Evolutionary conservation across 2,329 filamentous ascomycete genomes (phyloP).

Genomic region (Ceratocystiopsis sp.): DNA sequence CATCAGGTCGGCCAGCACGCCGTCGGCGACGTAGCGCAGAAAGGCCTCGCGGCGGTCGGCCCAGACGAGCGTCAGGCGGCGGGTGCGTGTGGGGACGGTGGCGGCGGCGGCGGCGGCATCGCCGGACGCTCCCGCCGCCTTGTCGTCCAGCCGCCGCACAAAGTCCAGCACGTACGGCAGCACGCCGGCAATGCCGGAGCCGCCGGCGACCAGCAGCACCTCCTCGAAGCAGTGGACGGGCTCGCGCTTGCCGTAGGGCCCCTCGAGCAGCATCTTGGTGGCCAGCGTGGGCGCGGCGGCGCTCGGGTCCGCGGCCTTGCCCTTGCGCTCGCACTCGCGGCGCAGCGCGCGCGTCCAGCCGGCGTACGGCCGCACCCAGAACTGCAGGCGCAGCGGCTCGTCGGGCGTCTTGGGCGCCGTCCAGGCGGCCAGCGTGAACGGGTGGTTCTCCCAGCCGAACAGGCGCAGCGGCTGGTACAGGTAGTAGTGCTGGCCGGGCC

Average conservation of each 20-base stretch:
- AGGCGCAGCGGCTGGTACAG: conserved; percentile 23
- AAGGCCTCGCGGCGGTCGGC: conserved; percentile 5
- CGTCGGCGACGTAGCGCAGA: conserved; percentile 2
- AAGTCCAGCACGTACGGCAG: conserved; percentile 8
- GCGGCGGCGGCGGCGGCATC: no score
- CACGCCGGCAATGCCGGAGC: conserved; percentile 9
- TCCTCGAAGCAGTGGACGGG: conserved; percentile 8
- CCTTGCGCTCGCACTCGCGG: conserved; percentile 5
- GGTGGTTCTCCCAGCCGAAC: conserved; percentile 31
- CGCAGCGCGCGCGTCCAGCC: conserved; percentile 10
- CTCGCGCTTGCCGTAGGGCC: conserved; percentile 9
- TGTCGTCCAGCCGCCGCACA: conserved; percentile 3
- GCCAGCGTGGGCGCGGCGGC: not conserved
- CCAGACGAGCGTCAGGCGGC: conserved; percentile 7
- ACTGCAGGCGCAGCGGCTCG: conserved; percentile 5
- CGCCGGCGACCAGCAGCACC: conserved; percentile 9
- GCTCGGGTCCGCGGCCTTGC: not conserved
- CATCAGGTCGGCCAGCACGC: not conserved
- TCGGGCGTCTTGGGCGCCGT: not conserved
- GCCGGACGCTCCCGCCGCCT: no score
- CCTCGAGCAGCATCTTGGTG: conserved; percentile 8
- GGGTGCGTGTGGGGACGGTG: conserved; percentile 5
- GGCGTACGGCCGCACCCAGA: conserved; percentile 8
- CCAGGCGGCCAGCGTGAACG: conserved; percentile 25
- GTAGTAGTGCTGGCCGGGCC: conserved; percentile 28